Percentiles rank a stretch among this genome's conserved stretches.
phyloP scores from a whole-genome alignment of 495 filamentous ascomycete species.

The Neurospora sp. region DNA sequence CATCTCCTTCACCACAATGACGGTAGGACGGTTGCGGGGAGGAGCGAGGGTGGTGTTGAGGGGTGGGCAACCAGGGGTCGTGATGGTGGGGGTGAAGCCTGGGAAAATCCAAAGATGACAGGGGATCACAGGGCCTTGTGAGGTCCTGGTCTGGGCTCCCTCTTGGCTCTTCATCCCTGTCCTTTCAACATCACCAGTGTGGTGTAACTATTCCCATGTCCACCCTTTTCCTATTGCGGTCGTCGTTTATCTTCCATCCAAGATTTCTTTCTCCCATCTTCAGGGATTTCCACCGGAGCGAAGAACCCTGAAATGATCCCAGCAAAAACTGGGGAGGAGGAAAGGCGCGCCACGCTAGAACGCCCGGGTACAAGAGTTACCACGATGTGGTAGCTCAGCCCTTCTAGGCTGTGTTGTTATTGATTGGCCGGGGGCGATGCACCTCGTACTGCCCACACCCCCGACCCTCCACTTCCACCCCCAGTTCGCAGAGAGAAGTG shows the following conservation, averaged over 20 bases:
- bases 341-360: not conserved
- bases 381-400: slow-evolving; percentile 9
- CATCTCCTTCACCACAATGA: not conserved
- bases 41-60: not conserved
- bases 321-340: not conserved
- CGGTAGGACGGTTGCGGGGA: not conserved
- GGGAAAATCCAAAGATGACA: not conserved
- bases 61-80: not conserved
- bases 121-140: not conserved
- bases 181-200: not conserved
- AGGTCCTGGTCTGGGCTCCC: slow-evolving; percentile 4
- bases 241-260: not conserved
- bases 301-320: not conserved
- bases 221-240: not conserved
- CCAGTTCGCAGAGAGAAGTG: not conserved
- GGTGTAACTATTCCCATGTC: not conserved
- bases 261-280: not conserved
- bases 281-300: not conserved
- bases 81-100: not conserved
- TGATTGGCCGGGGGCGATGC: not conserved
- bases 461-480: not conserved
- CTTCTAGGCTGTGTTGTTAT: not conserved
- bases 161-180: slow-evolving; percentile 5
- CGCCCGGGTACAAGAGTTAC: not conserved
- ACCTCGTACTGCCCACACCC: not conserved